Evolutionary conservation across 306 rosid species (phyloP).

Genomic region (Fragaria ananassa): DNA sequence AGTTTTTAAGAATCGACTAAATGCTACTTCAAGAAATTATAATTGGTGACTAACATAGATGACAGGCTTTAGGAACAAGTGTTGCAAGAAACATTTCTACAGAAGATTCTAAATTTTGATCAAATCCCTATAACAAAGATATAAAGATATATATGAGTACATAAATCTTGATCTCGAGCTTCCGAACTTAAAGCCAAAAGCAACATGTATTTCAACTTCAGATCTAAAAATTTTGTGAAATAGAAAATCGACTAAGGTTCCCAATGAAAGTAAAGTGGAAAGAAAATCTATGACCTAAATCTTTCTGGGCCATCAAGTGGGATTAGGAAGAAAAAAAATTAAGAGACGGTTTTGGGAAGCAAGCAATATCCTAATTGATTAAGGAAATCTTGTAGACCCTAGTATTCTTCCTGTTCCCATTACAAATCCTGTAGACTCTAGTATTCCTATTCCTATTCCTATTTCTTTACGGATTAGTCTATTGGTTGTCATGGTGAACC

Average conservation of each 20-base stretch:
- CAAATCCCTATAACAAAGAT: constrained; percentile 1
- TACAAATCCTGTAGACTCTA: not conserved
- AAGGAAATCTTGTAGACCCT: not conserved
- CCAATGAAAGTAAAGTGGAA: not conserved
- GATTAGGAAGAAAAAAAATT: not conserved
- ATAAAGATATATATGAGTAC: too few species aligned
- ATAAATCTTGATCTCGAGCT: too few species aligned
- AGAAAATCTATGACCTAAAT: too few species aligned
- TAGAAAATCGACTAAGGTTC: too few species aligned
- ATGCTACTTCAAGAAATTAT: constrained; percentile 82
- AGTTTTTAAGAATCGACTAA: not conserved
- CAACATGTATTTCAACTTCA: not conserved
- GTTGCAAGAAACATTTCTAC: constrained; percentile 81
- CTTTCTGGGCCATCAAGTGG: too few species aligned
- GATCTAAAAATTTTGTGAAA: not conserved
- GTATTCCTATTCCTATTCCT: not conserved
- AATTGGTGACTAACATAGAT: constrained; percentile 84
- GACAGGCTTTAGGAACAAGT: constrained; percentile 69
- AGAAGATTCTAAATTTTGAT: constrained; percentile 20
- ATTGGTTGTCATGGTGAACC: not conserved
- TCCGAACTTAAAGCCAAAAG: not conserved
- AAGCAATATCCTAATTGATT: not conserved
- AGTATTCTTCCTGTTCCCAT: not conserved
- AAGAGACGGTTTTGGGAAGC: not conserved
- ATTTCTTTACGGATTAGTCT: not conserved